These are phyloP conservation scores for Aspergillus calidoustus DNA, from an alignment of 2,329 filamentous ascomycete genomes.

Conservation along the genomic window DNA sequence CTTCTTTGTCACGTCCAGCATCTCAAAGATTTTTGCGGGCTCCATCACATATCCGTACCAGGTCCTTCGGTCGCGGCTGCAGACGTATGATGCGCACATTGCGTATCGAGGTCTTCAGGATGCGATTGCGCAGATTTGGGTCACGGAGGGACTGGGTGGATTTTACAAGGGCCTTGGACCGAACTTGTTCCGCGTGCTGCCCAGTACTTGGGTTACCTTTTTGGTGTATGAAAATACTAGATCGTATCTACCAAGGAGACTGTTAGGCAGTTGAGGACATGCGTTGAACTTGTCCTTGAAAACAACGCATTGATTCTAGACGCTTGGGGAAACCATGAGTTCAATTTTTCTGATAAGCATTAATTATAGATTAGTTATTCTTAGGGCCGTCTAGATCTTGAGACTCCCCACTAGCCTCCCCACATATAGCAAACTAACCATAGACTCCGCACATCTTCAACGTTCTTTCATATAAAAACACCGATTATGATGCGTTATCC, in stretches of 20 bases:
- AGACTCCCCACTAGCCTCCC: not conserved
- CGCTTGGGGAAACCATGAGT: too few relatives aligned
- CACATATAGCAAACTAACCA: too few relatives aligned
- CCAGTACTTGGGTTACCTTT: constrained; percentile 95
- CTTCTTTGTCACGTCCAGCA: constrained; percentile 77
- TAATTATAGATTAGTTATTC: not conserved
- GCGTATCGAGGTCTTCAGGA: constrained; percentile 74
- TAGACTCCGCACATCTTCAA: constrained; percentile 1
- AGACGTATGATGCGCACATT: constrained; percentile 81
- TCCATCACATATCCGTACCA: constrained; percentile 93
- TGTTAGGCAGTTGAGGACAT: too few relatives aligned
- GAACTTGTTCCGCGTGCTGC: constrained; percentile 87
- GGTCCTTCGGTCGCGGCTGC: constrained; percentile 83
- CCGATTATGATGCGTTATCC: not conserved
- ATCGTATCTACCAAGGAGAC: constrained; percentile 63
- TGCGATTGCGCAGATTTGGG: constrained; percentile 75
- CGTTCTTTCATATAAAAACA: not conserved
- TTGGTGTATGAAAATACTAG: constrained; percentile 95
- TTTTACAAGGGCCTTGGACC: constrained; percentile 93
- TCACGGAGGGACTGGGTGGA: constrained; percentile 75
- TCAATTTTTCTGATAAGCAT: constrained; percentile 23
- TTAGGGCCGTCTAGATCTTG: not conserved
- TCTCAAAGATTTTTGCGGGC: constrained; percentile 87
- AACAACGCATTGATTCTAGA: too few relatives aligned
- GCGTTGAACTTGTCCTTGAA: too few relatives aligned